Evolutionary conservation across 176 grass and related monocot genomes (phyloP).

Genomic region (Ensete glaucum): DNA sequence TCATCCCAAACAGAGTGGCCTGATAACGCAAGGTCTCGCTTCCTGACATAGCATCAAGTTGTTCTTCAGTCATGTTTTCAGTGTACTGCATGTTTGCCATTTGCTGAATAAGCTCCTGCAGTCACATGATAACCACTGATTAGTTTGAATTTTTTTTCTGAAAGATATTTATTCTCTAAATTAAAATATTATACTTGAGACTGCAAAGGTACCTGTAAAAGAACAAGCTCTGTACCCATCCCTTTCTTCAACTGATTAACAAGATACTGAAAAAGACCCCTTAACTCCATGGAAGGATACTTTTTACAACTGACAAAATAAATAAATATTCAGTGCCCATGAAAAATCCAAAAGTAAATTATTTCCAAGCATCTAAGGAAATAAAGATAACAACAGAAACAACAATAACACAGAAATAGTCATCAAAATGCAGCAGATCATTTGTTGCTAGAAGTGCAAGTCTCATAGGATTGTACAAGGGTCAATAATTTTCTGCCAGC

Average conservation of each 20-base stretch:
- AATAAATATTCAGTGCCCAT: not conserved
- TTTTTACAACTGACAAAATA: slow-evolving; percentile 78
- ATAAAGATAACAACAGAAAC: slow-evolving; percentile 10
- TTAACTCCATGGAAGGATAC: slow-evolving; percentile 89
- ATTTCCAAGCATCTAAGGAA: not conserved
- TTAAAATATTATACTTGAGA: not conserved
- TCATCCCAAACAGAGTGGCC: slow-evolving; percentile 71
- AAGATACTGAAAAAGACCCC: slow-evolving; percentile 94
- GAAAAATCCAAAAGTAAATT: not conserved
- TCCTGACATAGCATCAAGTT: slow-evolving; percentile 93
- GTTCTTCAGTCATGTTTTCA: slow-evolving; percentile 98
- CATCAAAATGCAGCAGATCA: not conserved
- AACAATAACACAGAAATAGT: slow-evolving; percentile 11
- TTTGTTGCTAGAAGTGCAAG: not conserved
- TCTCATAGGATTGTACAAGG: too few relatives aligned
- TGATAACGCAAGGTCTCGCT: slow-evolving; percentile 88
- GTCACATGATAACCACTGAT: not conserved
- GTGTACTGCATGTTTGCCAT: slow-evolving; percentile 99
- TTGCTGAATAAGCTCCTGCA: slow-evolving; percentile 97
- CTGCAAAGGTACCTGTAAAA: slow-evolving; percentile 60
- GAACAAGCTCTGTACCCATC: slow-evolving; percentile 77
- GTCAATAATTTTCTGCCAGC: too few relatives aligned
- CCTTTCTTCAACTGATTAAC: slow-evolving; percentile 96
- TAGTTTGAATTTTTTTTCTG: not conserved
- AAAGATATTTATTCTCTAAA: not conserved